phyloP scores from a whole-genome alignment of 2,329 filamentous ascomycete species.

The Ilyonectria robusta region DNA sequence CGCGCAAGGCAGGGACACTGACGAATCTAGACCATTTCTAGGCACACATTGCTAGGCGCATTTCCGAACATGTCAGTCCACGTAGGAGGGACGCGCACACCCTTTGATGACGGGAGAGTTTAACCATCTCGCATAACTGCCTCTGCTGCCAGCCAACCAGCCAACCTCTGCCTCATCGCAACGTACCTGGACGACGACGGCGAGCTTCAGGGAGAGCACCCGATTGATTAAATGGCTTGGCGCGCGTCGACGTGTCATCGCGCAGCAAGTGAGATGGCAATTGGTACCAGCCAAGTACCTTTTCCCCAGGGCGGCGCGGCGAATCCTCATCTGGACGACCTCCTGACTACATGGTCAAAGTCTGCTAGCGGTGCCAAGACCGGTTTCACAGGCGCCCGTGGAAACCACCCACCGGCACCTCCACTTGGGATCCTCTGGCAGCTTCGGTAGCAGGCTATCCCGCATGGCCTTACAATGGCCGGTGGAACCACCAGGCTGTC shows the following conservation, averaged over 20 bases:
- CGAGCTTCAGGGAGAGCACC: not conserved
- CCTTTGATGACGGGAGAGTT: not conserved
- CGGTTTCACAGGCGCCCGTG: not conserved
- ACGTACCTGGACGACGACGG: constrained; percentile 1
- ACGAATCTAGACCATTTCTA: constrained; percentile 18
- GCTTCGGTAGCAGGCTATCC: not conserved
- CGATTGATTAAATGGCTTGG: constrained; percentile 17
- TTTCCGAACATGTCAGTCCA: constrained; percentile 5
- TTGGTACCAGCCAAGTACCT: not conserved
- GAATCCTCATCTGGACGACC: constrained; percentile 1
- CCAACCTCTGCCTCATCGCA: not conserved
- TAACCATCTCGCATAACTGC: constrained; percentile 3
- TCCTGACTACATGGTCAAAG: not conserved
- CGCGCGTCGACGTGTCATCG: constrained; percentile 13
- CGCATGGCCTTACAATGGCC: not conserved
- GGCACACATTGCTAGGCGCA: constrained; percentile 15
- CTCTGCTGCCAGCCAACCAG: not conserved
- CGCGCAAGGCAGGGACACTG: not conserved
- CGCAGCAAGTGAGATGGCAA: not conserved
- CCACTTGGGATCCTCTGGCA: constrained; percentile 4
- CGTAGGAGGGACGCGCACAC: not conserved
- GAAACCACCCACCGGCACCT: not conserved
- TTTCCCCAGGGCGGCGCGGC: not conserved
- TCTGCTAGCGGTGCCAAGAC: constrained; percentile 1
- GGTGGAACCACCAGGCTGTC: not conserved